Percentiles rank a stretch among this genome's conserved stretches.
Evolutionary conservation across 257 asterid genomes (phyloP).

Genomic region (Nicotiana paniculata): DNA sequence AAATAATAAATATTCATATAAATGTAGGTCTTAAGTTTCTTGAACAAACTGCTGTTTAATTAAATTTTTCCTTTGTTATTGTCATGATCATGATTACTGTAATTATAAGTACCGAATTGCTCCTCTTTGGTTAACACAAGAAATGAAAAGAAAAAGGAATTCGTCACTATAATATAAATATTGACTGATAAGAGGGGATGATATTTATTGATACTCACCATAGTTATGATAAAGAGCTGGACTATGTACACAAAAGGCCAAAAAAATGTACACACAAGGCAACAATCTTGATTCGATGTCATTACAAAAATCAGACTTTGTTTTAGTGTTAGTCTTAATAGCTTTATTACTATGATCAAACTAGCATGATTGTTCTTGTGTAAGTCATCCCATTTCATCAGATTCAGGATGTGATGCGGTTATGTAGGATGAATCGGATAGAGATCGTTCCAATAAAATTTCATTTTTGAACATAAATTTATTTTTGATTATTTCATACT

Average conservation of each 20-base stretch:
- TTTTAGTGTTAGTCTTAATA: background rate
- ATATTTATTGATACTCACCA: too few species aligned
- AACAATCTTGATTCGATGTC: constrained; percentile 23
- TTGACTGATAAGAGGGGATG: too few species aligned
- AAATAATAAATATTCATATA: too few species aligned
- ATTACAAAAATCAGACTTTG: background rate
- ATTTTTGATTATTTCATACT: too few species aligned
- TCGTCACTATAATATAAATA: too few species aligned
- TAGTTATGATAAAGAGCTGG: constrained; percentile 8
- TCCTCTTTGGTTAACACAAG: background rate
- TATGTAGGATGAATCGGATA: too few species aligned
- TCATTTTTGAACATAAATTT: too few species aligned
- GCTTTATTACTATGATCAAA: background rate
- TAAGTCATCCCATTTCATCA: too few species aligned
- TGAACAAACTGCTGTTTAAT: background rate
- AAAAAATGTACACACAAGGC: background rate
- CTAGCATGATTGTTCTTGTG: background rate
- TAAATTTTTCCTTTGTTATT: background rate
- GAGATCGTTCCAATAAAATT: too few species aligned
- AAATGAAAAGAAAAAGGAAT: background rate
- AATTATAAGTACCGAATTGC: too few species aligned
- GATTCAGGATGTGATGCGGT: too few species aligned
- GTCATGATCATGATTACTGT: background rate
- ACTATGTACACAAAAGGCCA: constrained; percentile 5
- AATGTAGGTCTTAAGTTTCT: too few species aligned